These are phyloP conservation scores for Neocucurbitaria cava DNA, from an alignment of 2,329 filamentous ascomycete species.

Conservation along the genomic window DNA sequence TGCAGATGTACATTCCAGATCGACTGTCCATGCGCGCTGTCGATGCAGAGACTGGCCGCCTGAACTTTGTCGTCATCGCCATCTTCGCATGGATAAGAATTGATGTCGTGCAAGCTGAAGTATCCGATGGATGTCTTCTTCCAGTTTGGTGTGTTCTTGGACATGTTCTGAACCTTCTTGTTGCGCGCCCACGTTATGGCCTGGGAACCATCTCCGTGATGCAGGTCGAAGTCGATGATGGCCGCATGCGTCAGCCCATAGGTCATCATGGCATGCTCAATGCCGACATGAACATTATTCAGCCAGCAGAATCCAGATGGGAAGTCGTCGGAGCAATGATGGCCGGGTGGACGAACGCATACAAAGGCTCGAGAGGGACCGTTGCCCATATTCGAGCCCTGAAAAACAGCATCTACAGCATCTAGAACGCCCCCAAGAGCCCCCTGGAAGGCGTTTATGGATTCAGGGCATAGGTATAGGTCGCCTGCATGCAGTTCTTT, in stretches of 20 bases:
- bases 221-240: conserved; percentile 58
- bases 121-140: conserved; percentile 92
- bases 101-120: conserved; percentile 97
- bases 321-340: conserved; percentile 88
- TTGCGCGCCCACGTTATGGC: conserved; percentile 93
- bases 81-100: conserved; percentile 94
- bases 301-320: conserved; percentile 98
- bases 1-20: conserved; percentile 97
- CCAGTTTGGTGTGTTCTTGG: conserved; percentile 75
- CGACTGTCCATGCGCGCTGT: conserved; percentile 90
- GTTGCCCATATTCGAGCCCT: conserved; percentile 51
- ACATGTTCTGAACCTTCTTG: conserved; percentile 65
- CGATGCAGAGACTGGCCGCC: conserved; percentile 92
- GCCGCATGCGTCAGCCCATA: conserved; percentile 92
- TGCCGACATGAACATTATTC: conserved; percentile 97
- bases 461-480: conserved; percentile 64
- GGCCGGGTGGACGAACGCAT: conserved; percentile 88
- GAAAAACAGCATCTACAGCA: conserved; percentile 85
- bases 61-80: conserved; percentile 94
- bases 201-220: conserved; percentile 75
- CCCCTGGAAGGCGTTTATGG: conserved; percentile 85
- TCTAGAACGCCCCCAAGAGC: conserved; percentile 93
- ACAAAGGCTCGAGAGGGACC: conserved; percentile 84
- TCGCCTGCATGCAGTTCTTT: conserved; percentile 65
- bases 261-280: conserved; percentile 83